Base-by-base conservation (phyloP, 495 filamentous ascomycete species). In the Penicillium argentinense region DNA sequence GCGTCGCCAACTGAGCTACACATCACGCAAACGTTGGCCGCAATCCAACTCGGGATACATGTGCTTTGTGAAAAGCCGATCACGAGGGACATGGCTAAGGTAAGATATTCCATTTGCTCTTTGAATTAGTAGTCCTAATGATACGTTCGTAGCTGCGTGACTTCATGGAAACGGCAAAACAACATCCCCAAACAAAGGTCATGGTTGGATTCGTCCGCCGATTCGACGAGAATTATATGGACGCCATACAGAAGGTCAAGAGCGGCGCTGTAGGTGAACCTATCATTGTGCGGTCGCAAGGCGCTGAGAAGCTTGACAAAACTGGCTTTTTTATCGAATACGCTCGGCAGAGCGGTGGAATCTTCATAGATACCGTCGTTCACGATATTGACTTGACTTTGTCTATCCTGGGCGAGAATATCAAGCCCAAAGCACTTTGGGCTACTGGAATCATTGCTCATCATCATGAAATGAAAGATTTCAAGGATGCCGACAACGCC, bases 31-130 rank as follows among this genome's bases (percentile, higher is more conserved):
- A 64, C 72, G 1, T 69, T 74, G 36, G 66, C 70, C 26, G 74
- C 76, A 6, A 75, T 80, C 18, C 65, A 70, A 4, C 56, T 54
- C 18, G 63, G 69, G 38, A 43, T 71, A 30, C 77, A 80, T 42
- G 73, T 79, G 14, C 55, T 78, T 5, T 77, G 75, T 44, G 77
- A 79, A 59, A 79, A 78, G 62, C 73, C 73, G 0, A 29, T 77
- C 13, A 62, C 55, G 9, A 72, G 63, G 4, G 66, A 60, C 43
- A 57, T 69, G 39, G 67, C 70, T 46, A 62, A 73, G 33, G 76
- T 78, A 69, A 47, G 66, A n/a, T n/a, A n/a, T 51, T 2, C 11
- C 37, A 1, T 5, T 34, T n/a, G 3, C 8, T 3, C 4, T 1
- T 19, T 19, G 14, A 14, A 12, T 34, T 12, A 34, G 30, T 5